phyloP scores from a whole-genome alignment of 2,329 filamentous ascomycete genomes.

The Fusarium longipes region DNA sequence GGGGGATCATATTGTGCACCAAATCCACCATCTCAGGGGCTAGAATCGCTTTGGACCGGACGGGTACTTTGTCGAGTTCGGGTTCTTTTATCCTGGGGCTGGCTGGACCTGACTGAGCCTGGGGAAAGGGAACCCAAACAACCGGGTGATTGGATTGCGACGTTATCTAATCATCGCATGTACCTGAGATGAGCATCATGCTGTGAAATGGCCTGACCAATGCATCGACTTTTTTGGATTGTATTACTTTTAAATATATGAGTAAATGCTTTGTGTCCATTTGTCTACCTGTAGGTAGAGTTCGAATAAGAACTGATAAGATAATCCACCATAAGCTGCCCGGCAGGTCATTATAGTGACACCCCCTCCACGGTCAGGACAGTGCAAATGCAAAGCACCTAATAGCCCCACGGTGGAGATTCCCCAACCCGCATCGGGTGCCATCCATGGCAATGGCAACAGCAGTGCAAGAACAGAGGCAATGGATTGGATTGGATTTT shows the following conservation, averaged over 20 bases:
- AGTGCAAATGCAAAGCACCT: constrained; percentile 11
- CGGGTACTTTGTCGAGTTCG: constrained; percentile 29
- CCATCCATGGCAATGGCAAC: constrained; percentile 18
- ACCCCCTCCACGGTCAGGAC: constrained; percentile 21
- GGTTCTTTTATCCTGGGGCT: constrained; percentile 7
- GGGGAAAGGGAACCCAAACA: constrained; percentile 17
- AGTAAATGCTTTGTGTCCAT: not conserved
- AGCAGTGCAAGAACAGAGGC: not conserved
- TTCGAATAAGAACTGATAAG: not conserved
- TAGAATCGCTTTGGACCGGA: constrained; percentile 11
- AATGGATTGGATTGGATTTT: constrained; percentile 34
- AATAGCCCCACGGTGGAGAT: constrained; percentile 27
- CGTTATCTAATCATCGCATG: constrained; percentile 1
- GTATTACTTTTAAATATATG: not conserved
- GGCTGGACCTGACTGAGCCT: constrained; percentile 1
- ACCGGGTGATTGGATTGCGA: constrained; percentile 13
- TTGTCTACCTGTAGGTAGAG: not conserved
- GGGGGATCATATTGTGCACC: not conserved
- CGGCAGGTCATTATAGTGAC: not conserved
- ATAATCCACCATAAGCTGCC: not conserved
- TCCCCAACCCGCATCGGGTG: constrained; percentile 40
- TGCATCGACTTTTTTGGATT: not conserved
- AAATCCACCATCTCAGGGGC: not conserved
- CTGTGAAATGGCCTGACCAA: not conserved
- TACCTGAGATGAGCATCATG: not conserved